Evolutionary conservation across 192 early-diverging fungal genomes (phyloP).

Genomic region (Coemansia sp.): DNA sequence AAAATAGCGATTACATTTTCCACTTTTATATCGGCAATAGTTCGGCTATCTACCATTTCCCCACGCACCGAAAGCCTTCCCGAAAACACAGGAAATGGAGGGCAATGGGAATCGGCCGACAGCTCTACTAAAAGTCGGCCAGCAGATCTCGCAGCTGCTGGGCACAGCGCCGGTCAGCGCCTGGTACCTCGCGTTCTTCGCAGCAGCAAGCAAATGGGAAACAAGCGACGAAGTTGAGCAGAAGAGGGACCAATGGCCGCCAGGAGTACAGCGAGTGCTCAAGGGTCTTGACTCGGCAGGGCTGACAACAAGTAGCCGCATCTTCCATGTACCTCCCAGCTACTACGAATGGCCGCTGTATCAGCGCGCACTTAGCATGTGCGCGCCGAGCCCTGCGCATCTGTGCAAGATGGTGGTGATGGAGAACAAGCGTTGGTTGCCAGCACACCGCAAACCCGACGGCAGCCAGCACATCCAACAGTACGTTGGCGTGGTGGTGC

Average conservation of each 20-base stretch:
- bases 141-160: conserved; percentile 23
- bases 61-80: neutral
- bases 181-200: conserved; percentile 22
- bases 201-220: neutral
- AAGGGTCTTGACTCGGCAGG: conserved; percentile 9
- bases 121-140: conserved; percentile 17
- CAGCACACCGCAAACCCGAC: neutral
- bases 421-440: conserved; percentile 80
- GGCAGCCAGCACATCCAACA: conserved; percentile 8
- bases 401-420: conserved; percentile 88
- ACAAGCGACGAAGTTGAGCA: neutral
- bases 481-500: conserved; percentile 70
- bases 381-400: conserved; percentile 70
- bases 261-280: conserved; percentile 15
- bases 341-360: conserved; percentile 81
- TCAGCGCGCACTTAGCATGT: conserved; percentile 65
- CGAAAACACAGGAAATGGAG: neutral
- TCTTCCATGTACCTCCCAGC: conserved; percentile 70
- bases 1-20: neutral
- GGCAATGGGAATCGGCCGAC: neutral
- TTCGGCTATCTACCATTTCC: neutral
- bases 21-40: neutral
- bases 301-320: conserved; percentile 40
- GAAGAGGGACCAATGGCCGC: conserved; percentile 4
- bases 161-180: conserved; percentile 6